Conservation (phyloP, 2,329 filamentous ascomycete genomes). For the Lasiodiplodia citricola region DNA sequence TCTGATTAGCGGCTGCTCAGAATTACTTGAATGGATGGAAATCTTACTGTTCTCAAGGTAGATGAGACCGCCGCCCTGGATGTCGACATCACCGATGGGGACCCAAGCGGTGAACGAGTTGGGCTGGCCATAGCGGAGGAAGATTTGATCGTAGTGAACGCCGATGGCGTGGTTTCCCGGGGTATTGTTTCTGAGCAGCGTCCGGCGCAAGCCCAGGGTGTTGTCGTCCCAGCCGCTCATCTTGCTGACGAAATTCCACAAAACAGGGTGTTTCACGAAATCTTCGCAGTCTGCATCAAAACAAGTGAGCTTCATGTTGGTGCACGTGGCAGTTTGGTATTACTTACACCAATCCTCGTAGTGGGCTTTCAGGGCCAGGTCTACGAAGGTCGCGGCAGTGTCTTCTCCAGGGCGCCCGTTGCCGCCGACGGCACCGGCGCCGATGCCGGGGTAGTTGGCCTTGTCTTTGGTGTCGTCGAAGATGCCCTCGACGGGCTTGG, state of each 20-base stretch:
- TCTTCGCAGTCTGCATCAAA: slow-evolving; percentile 31
- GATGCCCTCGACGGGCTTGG: slow-evolving; percentile 58
- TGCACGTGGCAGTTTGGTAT: too few species aligned
- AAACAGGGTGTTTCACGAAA: slow-evolving; percentile 59
- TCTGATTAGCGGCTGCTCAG: background rate
- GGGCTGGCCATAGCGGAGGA: slow-evolving; percentile 46
- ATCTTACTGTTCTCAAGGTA: slow-evolving; percentile 46
- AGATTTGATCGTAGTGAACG: slow-evolving; percentile 51
- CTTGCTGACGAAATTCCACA: slow-evolving; percentile 56
- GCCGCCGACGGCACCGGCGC: slow-evolving; percentile 47
- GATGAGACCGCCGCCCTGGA: slow-evolving; percentile 49
- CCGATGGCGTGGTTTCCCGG: slow-evolving; percentile 53
- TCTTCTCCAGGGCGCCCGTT: slow-evolving; percentile 53
- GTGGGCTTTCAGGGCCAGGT: slow-evolving; percentile 61
- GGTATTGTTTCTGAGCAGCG: slow-evolving; percentile 62
- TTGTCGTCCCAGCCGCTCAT: slow-evolving; percentile 61
- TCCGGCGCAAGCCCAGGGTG: slow-evolving; percentile 54
- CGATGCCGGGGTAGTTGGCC: slow-evolving; percentile 59
- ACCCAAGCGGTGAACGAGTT: slow-evolving; percentile 42
- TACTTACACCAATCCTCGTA: slow-evolving; percentile 39
- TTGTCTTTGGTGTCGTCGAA: slow-evolving; percentile 54
- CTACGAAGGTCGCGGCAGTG: slow-evolving; percentile 52
- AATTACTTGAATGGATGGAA: background rate
- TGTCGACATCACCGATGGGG: slow-evolving; percentile 45
- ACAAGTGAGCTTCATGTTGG: background rate